phyloP scores from a whole-genome alignment of 2,329 filamentous ascomycete genomes.

The Coniochaeta sp. region DNA sequence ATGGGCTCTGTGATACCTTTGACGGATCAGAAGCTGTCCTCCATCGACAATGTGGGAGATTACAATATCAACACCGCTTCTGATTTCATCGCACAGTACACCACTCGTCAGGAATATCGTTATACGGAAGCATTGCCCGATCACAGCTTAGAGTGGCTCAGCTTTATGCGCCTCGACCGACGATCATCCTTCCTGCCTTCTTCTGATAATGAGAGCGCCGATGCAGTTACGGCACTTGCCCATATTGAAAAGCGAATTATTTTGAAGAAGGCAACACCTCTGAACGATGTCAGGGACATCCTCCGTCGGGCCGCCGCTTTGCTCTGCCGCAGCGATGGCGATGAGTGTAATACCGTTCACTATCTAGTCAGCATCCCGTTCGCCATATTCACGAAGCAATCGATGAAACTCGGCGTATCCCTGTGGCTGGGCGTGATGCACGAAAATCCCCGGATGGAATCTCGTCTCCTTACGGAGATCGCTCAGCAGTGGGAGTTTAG shows the following conservation, averaged over 20 bases:
- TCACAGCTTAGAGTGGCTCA: conserved; percentile 59
- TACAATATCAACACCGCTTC: conserved; percentile 84
- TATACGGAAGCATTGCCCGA: conserved; percentile 72
- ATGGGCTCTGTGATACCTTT: conserved; percentile 81
- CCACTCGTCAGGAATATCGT: conserved; percentile 90
- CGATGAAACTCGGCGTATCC: conserved; percentile 90
- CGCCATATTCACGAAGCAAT: conserved; percentile 85
- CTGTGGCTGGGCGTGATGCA: conserved; percentile 96
- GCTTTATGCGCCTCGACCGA: conserved; percentile 48
- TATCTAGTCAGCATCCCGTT: conserved; percentile 92
- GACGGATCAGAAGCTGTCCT: conserved; percentile 78
- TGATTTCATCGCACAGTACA: conserved; percentile 95
- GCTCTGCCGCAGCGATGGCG: conserved; percentile 68
- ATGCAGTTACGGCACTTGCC: conserved; percentile 58
- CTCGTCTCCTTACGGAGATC: conserved; percentile 79
- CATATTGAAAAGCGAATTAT: conserved; percentile 66
- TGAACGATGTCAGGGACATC: conserved; percentile 71
- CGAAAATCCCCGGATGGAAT: conserved; percentile 83
- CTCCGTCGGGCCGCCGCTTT: conserved; percentile 79
- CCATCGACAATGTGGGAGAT: conserved; percentile 68
- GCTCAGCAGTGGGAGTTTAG: conserved; percentile 86
- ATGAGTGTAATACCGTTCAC: conserved; percentile 73
- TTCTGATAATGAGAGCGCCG: conserved; percentile 46
- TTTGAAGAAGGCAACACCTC: conserved; percentile 60
- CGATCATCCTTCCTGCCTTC: conserved; percentile 44